These are phyloP conservation scores for Corymbia calophylla DNA, from an alignment of 441 rosid species.

Conservation along the genomic window DNA sequence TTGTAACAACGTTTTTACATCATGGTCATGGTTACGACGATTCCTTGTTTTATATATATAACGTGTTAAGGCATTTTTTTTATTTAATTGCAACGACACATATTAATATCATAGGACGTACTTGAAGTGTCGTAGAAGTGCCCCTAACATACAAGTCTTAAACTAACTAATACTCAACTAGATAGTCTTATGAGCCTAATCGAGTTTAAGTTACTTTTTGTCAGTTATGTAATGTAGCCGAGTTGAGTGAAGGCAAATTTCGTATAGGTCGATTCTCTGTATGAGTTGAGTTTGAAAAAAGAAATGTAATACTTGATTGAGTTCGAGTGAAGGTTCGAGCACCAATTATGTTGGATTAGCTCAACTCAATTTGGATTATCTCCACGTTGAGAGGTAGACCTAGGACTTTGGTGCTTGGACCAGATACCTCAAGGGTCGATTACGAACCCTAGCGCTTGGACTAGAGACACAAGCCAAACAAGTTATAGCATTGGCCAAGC, in stretches of 20 bases:
- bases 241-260: neutral
- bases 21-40: no score
- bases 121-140: neutral
- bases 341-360: neutral
- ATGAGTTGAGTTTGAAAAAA: neutral
- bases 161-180: neutral
- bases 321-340: neutral
- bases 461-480: fast-evolving
- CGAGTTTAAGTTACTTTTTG: neutral
- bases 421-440: no score
- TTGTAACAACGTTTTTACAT: neutral
- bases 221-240: no score
- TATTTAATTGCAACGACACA: neutral
- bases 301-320: neutral
- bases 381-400: neutral
- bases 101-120: fast-evolving
- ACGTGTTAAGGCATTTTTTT: neutral
- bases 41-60: no score
- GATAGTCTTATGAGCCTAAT: neutral
- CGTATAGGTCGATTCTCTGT: neutral
- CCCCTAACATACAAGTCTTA: no score
- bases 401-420: neutral
- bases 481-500: neutral
- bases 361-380: neutral
- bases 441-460: neutral